Conservation (phyloP, 495 filamentous ascomycete genomes). For the Penicillium malachiteum region DNA sequence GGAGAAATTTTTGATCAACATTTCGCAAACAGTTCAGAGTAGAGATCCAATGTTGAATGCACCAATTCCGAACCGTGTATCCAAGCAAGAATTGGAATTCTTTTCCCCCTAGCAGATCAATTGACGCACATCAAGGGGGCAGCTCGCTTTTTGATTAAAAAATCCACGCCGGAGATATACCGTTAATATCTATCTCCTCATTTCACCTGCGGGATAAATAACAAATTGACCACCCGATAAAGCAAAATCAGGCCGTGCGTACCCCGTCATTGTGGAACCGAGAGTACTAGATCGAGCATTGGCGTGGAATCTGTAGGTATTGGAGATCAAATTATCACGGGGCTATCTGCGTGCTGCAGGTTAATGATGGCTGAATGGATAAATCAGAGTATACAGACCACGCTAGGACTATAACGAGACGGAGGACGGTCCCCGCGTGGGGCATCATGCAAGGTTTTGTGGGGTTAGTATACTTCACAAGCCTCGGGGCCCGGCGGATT, state of each 20-base stretch:
- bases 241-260: background rate
- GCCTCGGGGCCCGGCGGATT: background rate
- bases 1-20: slow-evolving; percentile 27
- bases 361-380: slow-evolving; percentile 4
- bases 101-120: background rate
- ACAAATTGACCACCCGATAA: background rate
- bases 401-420: slow-evolving; percentile 16
- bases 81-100: background rate
- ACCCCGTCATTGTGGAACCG: background rate
- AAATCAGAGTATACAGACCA: background rate
- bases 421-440: slow-evolving; percentile 16
- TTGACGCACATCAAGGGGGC: background rate
- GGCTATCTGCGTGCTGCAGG: background rate
- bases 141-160: background rate
- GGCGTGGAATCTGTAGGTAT: background rate
- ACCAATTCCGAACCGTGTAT: background rate
- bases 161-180: background rate
- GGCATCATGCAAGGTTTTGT: background rate
- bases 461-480: background rate
- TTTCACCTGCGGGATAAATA: background rate
- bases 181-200: background rate
- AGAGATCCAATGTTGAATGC: background rate
- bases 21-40: slow-evolving; percentile 2
- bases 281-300: slow-evolving; percentile 5
- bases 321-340: slow-evolving; percentile 14